phyloP scores from a whole-genome alignment of 2,329 filamentous ascomycete genomes.

The Rasamsonia emersonii region DNA sequence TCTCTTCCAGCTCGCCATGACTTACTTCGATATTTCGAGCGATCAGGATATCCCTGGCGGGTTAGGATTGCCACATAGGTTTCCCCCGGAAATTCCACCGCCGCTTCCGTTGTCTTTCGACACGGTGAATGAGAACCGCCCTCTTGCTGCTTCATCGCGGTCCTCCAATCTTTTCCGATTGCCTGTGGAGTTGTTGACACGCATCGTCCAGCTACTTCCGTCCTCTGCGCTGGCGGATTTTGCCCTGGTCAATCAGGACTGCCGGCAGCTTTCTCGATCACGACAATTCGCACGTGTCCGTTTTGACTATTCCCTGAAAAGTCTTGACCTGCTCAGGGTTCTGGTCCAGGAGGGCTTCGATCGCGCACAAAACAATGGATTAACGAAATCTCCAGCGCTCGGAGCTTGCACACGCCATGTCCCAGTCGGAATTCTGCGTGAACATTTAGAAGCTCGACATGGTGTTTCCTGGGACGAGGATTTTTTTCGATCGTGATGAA shows the following conservation, averaged over 20 bases:
- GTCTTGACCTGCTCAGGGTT: not conserved
- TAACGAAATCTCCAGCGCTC: not conserved
- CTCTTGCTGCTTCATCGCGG: slow-evolving; percentile 1
- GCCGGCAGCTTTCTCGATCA: slow-evolving; percentile 6
- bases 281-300: slow-evolving; percentile 5
- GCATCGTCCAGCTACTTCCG: not conserved
- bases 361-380: not conserved
- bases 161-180: not conserved
- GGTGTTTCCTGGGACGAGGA: not conserved
- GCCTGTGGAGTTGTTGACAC: not conserved
- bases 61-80: not conserved
- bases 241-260: slow-evolving; percentile 7
- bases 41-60: not conserved
- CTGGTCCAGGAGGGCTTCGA: not conserved
- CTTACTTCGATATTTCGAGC: not conserved
- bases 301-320: slow-evolving; percentile 5
- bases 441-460: not conserved
- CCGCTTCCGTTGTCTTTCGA: slow-evolving; percentile 1
- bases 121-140: not conserved
- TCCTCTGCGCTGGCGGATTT: slow-evolving; percentile 6
- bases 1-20: not conserved
- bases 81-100: not conserved
- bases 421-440: slow-evolving; percentile 1
- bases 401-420: slow-evolving; percentile 6
- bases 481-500: not conserved